Base-by-base conservation (phyloP, 495 filamentous ascomycete species). In the Neurospora tetraspora region DNA sequence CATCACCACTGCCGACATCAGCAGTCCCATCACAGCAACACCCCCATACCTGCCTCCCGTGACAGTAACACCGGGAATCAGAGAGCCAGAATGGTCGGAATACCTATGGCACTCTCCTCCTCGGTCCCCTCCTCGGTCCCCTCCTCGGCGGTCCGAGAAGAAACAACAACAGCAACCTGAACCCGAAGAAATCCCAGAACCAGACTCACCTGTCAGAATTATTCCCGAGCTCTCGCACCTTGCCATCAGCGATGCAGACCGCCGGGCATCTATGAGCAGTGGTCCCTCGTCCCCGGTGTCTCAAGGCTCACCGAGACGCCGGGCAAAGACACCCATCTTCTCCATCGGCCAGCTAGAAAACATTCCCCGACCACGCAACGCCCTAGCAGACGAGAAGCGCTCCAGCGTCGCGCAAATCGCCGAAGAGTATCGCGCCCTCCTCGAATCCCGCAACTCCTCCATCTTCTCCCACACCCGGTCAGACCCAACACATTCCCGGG, bases 261-360 rank as follows among this genome's bases (percentile, higher is more conserved):
- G 74, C 16, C 77, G 39, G 10, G 65, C 73, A n/a, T 69, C 78
- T 1, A 59, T 59, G 53, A 31, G 12, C 11, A 69, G 78, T 38
- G 75, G 73, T 39, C 74, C 74, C 14, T 34, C 31, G 31, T 34
- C 31, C 31, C 31, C 31, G 31, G 31, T 5, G 31, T 40, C 68
- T 9, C 39, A 75, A 1, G 39, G 72, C 3, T 76, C 77, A 14
- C 74, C 71, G 43, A 77, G 78, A 47, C 72, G 73, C 23, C 81
- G 81, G 39, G 82, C 83, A n/a, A 85, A 84, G 72, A 86, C 81
- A 6, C 81, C 84, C 39, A 81, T 84, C 16, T 79, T 79, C 38
- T 78, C 80, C 34, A 81, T 85, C 71, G 80, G 81, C 34, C 81
- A 84, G 72, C 76, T 84, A 5, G 83, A 85, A 69, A 75, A 69